Evolutionary conservation across 2,329 filamentous ascomycete species (phyloP), one percentile per base, ranked within the genome.

Genomic region (Epichloe hybrida): DNA sequence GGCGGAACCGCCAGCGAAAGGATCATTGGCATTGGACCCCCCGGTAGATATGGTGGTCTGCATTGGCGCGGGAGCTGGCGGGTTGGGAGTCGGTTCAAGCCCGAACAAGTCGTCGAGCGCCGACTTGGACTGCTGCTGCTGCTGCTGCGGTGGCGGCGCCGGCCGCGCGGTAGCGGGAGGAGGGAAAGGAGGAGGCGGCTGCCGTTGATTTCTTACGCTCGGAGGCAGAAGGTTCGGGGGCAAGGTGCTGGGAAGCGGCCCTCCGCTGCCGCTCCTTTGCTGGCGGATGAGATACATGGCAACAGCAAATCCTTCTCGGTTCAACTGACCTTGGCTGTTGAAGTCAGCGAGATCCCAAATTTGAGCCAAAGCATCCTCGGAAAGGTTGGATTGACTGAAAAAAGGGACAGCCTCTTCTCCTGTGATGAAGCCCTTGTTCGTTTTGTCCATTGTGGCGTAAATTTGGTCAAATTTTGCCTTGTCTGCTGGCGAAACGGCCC

Each of bases 341-440:
- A 96, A 88, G 67, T 98, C 93, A 13, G 93, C 85, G 34, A 98
- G 79, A 65, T 98, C 93, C 93, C 93, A 98, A 56, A 98, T 95
- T 60, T 94, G 87, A 34, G 93, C 93, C 49, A 98, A 73, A 9
- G 80, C 81, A 60, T 96, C 91, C 63, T 97, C 91, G 1, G 88
- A 80, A 13, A 98, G 75, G 52, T 87, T 85, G 1, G 91, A 95
- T 66, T 95, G 89, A 64, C 86, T 91, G 66, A 98, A 88, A 97
- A 97, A 98, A 8, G 81, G 78, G 8, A 97, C 93, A 2, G 91
- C 93, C 67, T 97, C 89, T 60, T 97, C 91, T 56, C 93, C 93
- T 35, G 84, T 94, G 57, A 98, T 91, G 59, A 80, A 86, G 0
- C 93, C 93, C 59, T 81, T 81, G 54, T 84, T 85, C 13, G 76